Conservation (phyloP, 2,329 filamentous ascomycete species). For the Penicillium sp. region DNA sequence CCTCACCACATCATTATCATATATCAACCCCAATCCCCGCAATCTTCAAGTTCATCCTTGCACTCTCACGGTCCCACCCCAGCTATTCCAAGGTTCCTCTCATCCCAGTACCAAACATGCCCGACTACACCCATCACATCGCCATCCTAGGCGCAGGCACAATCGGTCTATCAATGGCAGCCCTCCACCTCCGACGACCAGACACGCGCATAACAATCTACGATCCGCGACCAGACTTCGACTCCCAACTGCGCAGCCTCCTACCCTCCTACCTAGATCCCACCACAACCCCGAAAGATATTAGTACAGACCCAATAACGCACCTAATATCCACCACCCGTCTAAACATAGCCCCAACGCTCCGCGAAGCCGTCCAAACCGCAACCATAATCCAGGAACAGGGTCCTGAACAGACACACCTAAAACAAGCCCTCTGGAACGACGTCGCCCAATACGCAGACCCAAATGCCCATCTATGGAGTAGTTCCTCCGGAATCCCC, state of each 20-base stretch:
- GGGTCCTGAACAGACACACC: conserved; percentile 57
- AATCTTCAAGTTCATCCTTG: neutral
- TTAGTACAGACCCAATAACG: conserved; percentile 17
- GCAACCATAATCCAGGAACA: conserved; percentile 64
- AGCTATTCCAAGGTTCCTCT: too few species aligned
- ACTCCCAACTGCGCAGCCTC: conserved; percentile 46
- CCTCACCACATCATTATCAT: too few species aligned
- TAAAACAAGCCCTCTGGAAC: conserved; percentile 59
- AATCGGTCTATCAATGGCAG: conserved; percentile 61
- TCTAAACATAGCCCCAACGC: conserved; percentile 42
- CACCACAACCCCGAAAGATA: neutral
- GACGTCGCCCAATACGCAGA: conserved; percentile 54
- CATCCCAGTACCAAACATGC: conserved; percentile 16
- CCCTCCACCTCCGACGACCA: conserved; percentile 55
- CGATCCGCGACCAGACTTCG: conserved; percentile 55
- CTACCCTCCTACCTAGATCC: conserved; percentile 50
- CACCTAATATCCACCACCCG: conserved; percentile 28
- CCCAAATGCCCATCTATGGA: conserved; percentile 57
- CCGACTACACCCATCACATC: conserved; percentile 28
- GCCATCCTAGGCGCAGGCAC: conserved; percentile 45
- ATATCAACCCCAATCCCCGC: too few species aligned
- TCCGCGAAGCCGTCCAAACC: conserved; percentile 47
- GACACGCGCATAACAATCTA: conserved; percentile 51
- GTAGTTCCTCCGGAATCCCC: conserved; percentile 61
- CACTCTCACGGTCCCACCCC: too few species aligned